phyloP scores from a whole-genome alignment of 1,284 basidiomycete genomes.

The Austroboletus novae-zelandiae region DNA sequence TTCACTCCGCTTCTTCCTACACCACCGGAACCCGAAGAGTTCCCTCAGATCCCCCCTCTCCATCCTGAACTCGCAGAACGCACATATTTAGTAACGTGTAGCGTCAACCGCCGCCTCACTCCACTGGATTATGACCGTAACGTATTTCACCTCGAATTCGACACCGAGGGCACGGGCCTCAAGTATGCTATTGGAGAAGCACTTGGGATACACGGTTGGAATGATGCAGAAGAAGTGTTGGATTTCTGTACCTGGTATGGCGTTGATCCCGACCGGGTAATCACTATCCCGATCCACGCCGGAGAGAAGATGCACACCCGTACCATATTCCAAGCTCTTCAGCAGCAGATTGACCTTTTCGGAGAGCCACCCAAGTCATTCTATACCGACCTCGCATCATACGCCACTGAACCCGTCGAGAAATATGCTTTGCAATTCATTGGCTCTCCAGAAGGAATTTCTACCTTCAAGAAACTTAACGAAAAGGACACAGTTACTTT shows the following conservation, averaged over 20 bases:
- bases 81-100: slow-evolving; percentile 91
- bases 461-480: slow-evolving; percentile 93
- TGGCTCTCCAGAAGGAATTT: slow-evolving; percentile 85
- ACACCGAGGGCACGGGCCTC: slow-evolving; percentile 88
- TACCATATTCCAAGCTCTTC: slow-evolving; percentile 93
- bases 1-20: slow-evolving; percentile 51
- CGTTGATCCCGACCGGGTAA: slow-evolving; percentile 75
- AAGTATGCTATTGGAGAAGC: slow-evolving; percentile 97
- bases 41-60: slow-evolving; percentile 63
- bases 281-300: slow-evolving; percentile 74
- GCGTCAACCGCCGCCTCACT: slow-evolving; percentile 93
- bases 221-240: slow-evolving; percentile 85
- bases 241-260: slow-evolving; percentile 95
- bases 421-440: slow-evolving; percentile 89
- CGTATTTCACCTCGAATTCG: slow-evolving; percentile 98
- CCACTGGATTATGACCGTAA: slow-evolving; percentile 96
- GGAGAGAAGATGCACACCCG: slow-evolving; percentile 77
- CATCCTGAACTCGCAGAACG: slow-evolving; percentile 88
- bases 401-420: slow-evolving; percentile 75
- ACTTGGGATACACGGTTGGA: slow-evolving; percentile 97
- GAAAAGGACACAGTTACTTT: slow-evolving; percentile 97
- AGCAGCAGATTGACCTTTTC: slow-evolving; percentile 96
- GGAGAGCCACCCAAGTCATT: slow-evolving; percentile 96
- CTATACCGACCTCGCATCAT: slow-evolving; percentile 83
- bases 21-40: slow-evolving; percentile 37